These are phyloP conservation scores for Cryptosporidium ryanae DNA, from an alignment of 169 alveolate genomes.

Conservation along the genomic window DNA sequence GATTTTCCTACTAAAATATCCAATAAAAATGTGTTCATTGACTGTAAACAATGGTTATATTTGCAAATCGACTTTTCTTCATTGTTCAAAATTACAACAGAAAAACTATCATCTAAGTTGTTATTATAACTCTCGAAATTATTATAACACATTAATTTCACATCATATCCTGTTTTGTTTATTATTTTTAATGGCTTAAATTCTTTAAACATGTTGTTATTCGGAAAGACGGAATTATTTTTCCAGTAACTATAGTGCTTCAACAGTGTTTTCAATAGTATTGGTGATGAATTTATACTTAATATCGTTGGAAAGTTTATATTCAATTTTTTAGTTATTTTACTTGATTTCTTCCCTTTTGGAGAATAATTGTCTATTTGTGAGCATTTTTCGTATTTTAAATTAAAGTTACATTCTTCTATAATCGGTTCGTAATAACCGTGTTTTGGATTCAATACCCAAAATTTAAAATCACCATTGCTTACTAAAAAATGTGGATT, in stretches of 20 bases:
- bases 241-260: slow-evolving; percentile 8
- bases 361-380: slow-evolving; percentile 34
- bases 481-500: slow-evolving; percentile 11
- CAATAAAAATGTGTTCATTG: slow-evolving; percentile 22
- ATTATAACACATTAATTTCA: slow-evolving; percentile 17
- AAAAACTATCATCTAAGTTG: not conserved
- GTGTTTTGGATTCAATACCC: slow-evolving; percentile 65
- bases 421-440: slow-evolving; percentile 61
- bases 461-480: slow-evolving; percentile 34
- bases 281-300: slow-evolving; percentile 40
- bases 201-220: not conserved
- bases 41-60: slow-evolving; percentile 37
- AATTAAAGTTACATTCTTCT: slow-evolving; percentile 46
- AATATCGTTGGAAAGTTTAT: slow-evolving; percentile 9
- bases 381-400: slow-evolving; percentile 2
- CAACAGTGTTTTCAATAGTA: slow-evolving; percentile 9
- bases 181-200: slow-evolving; percentile 12
- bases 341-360: not conserved
- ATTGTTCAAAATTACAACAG: not conserved
- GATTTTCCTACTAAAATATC: slow-evolving; percentile 4
- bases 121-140: slow-evolving; percentile 25
- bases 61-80: slow-evolving; percentile 14
- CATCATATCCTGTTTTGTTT: slow-evolving; percentile 53
- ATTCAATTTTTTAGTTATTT: not conserved
- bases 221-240: not conserved